A percentile compares a stretch with the other conserved stretches of the same genome.
phyloP scores from a whole-genome alignment of 345 rosid species.

The Eucalyptus regnans region DNA sequence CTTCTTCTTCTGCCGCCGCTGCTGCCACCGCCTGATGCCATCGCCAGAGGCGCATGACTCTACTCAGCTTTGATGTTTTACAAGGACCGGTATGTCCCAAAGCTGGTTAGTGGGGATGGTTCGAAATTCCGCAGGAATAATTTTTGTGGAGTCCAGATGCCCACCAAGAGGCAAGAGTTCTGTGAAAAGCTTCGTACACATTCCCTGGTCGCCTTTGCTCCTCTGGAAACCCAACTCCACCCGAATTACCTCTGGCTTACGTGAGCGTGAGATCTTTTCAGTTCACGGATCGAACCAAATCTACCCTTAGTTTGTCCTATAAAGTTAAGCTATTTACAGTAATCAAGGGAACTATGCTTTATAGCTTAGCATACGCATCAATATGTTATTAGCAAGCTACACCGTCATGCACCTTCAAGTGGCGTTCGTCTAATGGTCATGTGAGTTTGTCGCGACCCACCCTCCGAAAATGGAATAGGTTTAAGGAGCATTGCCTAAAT shows the following conservation, averaged over 20 bases:
- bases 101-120: neutral
- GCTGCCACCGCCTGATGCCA: neutral
- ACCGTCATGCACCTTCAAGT: neutral
- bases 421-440: neutral
- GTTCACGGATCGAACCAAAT: neutral
- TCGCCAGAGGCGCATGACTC: neutral
- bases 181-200: neutral
- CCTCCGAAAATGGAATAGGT: too few species aligned
- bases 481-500: fast-evolving
- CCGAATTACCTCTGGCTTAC: neutral
- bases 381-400: neutral
- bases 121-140: neutral
- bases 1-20: neutral
- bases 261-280: neutral
- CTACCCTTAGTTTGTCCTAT: neutral
- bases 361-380: neutral
- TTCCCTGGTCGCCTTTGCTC: neutral
- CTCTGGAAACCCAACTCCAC: neutral
- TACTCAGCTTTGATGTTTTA: neutral
- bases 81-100: neutral
- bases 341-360: neutral
- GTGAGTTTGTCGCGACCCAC: neutral
- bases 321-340: neutral
- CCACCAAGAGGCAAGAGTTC: neutral
- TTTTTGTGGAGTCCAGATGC: neutral